Percentiles rank a stretch among this genome's conserved stretches.
Conservation (phyloP, 768 basidiomycete species). For the Leccinum olivaceopallidum region DNA sequence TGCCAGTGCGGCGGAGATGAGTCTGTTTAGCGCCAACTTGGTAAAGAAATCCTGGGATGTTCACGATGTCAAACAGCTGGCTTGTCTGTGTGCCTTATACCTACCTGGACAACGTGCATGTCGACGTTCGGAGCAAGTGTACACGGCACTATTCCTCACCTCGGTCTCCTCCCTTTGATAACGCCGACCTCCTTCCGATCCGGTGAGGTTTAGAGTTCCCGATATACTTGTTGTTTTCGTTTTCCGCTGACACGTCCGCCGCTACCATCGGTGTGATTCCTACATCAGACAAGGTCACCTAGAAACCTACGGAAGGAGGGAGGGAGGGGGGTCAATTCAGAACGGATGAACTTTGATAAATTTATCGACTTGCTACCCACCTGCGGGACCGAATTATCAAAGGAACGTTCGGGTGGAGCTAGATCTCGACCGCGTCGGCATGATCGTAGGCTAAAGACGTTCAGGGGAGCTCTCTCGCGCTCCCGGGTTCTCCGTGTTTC, state of each 20-base stretch:
- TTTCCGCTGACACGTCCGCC: background rate
- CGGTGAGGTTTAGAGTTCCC: background rate
- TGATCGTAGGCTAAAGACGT: background rate
- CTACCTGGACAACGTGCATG: background rate
- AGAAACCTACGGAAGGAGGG: background rate
- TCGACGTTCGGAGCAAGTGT: background rate
- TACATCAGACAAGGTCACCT: background rate
- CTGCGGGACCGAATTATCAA: slow-evolving; percentile 7
- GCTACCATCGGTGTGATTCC: background rate
- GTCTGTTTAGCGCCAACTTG: slow-evolving; percentile 4
- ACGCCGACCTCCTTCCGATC: background rate
- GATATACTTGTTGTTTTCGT: background rate
- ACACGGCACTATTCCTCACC: background rate
- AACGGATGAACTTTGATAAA: slow-evolving; percentile 1
- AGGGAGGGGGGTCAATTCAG: background rate
- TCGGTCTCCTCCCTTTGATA: background rate
- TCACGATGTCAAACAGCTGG: background rate
- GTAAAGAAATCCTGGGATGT: slow-evolving; percentile 1
- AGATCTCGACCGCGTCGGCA: background rate
- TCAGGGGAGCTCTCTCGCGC: background rate
- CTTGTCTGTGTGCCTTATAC: slow-evolving; percentile 20
- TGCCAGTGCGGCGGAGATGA: slow-evolving; percentile 1
- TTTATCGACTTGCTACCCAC: background rate
- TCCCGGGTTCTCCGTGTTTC: background rate
- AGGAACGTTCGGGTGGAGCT: background rate